Base-by-base conservation (phyloP, 2,329 filamentous ascomycete genomes). In the Beauveria scarabaeidicola region DNA sequence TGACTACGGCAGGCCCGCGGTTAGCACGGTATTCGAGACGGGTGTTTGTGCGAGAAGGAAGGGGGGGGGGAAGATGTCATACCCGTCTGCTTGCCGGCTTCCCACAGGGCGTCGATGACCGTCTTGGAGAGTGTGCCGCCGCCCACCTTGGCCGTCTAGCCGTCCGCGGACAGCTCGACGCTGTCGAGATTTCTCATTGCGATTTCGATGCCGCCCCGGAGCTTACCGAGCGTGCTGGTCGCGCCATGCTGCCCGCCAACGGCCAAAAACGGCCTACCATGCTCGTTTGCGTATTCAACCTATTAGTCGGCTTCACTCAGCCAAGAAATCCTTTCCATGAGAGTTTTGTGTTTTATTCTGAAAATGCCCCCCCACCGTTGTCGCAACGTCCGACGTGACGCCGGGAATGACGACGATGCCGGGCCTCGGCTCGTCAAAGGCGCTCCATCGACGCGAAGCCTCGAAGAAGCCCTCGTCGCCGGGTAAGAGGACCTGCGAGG, bases 211-310 rank as follows among this genome's bases (percentile, higher is more conserved):
- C 81, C 81, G 55, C 73, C 68, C 4, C 77, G 64, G 73, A 83
- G 78, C 43, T 68, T 72, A 0, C 76, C 78, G 2, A 83, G 64
- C 0, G 78, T 80, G 44, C 73, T 78, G 50, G 80, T 72, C 3
- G 77, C 71, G 3, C 81, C 82, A 60, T 85, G 82, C 2, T 72
- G 75, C 15, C 79, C 78, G 64, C 79, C 81, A 66, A 73, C 77
- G 0, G 80, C 76, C 2, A 85, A 74, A 62, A 84, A 82, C 0
- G 81, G 78, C 2, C 81, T 60, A 1, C 72, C 64, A 50, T 74
- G 68, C 41, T 71, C 64, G 63, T 78, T 79, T 46, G 81, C 80
- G 61, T 72, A 82, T 53, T 69, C 70, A 29, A 72, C 66, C 70
- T 69, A 13, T 13, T 0, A 36, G 15, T 29, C 2, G 10, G 1